Conservation (phyloP, 371 early-diverging fungal species). For the Apophysomyces sp. region DNA sequence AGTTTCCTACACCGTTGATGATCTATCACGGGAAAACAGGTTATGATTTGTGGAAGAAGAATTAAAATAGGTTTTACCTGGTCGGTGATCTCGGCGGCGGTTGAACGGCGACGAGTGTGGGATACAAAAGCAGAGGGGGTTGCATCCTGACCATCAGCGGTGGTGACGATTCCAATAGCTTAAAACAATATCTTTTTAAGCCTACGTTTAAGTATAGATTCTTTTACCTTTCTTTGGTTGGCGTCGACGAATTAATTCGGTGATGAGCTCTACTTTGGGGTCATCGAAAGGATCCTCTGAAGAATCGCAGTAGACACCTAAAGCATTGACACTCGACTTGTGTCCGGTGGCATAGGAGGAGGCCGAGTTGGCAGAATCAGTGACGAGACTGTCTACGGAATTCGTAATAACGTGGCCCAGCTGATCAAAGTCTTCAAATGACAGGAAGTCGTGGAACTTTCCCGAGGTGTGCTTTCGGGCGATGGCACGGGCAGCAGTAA, state of each 20-base stretch:
- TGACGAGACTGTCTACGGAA: conserved; percentile 70
- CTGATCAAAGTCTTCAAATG: conserved; percentile 63
- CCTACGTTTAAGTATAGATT: neutral
- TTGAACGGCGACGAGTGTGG: conserved; percentile 61
- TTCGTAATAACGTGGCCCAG: conserved; percentile 72
- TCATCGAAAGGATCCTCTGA: conserved; percentile 55
- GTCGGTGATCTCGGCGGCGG: conserved; percentile 59
- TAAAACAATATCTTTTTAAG: neutral
- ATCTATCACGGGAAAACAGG: neutral
- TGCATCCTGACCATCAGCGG: conserved; percentile 68
- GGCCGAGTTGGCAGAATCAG: conserved; percentile 80
- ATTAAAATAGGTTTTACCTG: conserved; percentile 30
- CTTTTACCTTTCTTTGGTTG: conserved; percentile 54
- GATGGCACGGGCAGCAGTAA: conserved; percentile 60
- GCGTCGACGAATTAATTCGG: conserved; percentile 71
- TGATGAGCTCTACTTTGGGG: conserved; percentile 63
- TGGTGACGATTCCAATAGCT: conserved; percentile 73
- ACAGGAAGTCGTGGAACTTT: conserved; percentile 56
- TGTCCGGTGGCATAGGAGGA: conserved; percentile 70
- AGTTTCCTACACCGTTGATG: conserved; percentile 53
- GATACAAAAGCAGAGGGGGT: conserved; percentile 71
- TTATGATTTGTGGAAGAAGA: too few relatives aligned
- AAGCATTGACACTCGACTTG: conserved; percentile 59
- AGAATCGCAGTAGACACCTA: conserved; percentile 69
- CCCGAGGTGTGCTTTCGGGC: conserved; percentile 56